Base-by-base conservation (phyloP, 495 filamentous ascomycete species). In the Pyrenula aspistea region DNA sequence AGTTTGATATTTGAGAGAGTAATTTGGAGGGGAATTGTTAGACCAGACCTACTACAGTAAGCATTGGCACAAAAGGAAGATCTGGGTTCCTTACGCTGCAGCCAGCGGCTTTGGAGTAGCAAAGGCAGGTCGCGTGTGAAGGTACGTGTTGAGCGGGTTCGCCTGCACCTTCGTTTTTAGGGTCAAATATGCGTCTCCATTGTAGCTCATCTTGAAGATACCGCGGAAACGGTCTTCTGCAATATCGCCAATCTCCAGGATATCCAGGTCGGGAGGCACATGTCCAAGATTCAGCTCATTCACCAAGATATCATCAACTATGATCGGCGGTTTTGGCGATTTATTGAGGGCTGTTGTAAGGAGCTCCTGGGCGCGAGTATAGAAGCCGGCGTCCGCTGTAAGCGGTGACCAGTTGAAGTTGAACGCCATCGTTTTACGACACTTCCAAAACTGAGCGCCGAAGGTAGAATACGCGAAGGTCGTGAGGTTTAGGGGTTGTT, bases 331-430 rank as follows among this genome's bases (percentile, higher is more conserved):
- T 64, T 98, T 98, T 53, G 92, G 91, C 25, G 89, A 95, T 71
- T 97, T 97, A 79, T 98, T 98, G 62, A 98, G 78, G 24, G 93
- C 94, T 49, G 86, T 84, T 22, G 93, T 98, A 52, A 98, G 81
- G 65, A 97, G 88, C 62, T 96, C 91, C 67, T 91, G 87, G 53
- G 93, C 93, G 64, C 90, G 83, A 64, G 84, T 81, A 71, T 94
- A 94, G 74, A 94, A 94, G 57, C 73, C 71, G 67, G 89, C 90
- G 76, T 96, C 89, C 62, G 91, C 91, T 71, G 91, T 91, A 62
- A 98, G 81, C 67, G 93, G 93, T 80, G 91, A 95, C 93, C 93
- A 98, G 90, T 97, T 98, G 88, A 98, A 97, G 78, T 96, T 96
- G 84, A 98, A 98, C 60, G 93, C 92, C 93, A 98, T 98, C 4